Percentiles rank a stretch among this genome's conserved stretches.
These are phyloP conservation scores for Solanum rostratum DNA, from an alignment of 257 asterid genomes.

Conservation along the genomic window DNA sequence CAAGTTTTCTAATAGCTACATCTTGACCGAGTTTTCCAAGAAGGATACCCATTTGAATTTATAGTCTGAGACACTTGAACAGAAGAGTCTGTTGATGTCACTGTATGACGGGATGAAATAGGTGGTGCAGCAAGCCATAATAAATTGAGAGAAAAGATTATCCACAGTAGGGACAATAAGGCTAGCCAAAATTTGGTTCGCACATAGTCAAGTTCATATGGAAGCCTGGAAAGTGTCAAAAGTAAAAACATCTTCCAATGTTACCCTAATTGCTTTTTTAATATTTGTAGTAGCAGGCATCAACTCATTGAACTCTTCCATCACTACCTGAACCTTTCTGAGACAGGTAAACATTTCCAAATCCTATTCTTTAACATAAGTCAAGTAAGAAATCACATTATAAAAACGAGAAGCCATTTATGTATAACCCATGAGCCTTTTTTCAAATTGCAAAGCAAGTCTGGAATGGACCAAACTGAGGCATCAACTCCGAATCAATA, in stretches of 20 bases:
- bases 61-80: neutral
- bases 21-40: neutral
- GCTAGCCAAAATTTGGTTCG: neutral
- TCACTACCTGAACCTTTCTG: neutral
- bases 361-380: neutral
- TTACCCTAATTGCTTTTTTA: neutral
- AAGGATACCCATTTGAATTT: neutral
- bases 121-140: neutral
- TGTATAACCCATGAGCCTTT: neutral
- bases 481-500: neutral
- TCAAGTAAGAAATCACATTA: neutral
- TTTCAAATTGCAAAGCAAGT: neutral
- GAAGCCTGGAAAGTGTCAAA: neutral
- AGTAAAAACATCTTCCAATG: neutral
- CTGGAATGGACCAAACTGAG: neutral
- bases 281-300: neutral
- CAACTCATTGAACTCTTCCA: neutral
- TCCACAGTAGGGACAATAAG: neutral
- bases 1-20: neutral
- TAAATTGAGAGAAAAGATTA: neutral
- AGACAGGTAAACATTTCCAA: neutral
- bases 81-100: neutral
- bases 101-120: neutral
- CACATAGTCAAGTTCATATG: neutral
- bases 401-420: neutral